phyloP scores from a whole-genome alignment of 2,329 filamentous ascomycete species.

The Xylaria sp. region DNA sequence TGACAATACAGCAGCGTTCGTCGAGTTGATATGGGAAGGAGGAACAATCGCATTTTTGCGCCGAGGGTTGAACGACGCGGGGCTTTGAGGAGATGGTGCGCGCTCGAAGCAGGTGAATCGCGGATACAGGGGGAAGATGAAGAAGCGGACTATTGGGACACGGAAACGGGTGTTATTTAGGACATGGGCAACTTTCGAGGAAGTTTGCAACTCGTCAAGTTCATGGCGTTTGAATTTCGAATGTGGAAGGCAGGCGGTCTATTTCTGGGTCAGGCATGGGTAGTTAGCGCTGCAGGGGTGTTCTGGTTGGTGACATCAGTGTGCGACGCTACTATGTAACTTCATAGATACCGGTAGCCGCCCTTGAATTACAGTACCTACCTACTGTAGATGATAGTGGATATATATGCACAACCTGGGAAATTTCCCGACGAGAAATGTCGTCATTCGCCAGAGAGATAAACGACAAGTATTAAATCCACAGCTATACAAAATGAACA shows the following conservation, averaged over 20 bases:
- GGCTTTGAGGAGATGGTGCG: not conserved
- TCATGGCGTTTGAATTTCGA: not conserved
- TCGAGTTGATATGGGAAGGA: slow-evolving; percentile 90
- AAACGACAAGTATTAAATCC: too few relatives aligned
- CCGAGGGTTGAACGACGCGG: slow-evolving; percentile 2
- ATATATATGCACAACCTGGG: too few relatives aligned
- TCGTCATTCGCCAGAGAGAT: too few relatives aligned
- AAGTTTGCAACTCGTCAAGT: not conserved
- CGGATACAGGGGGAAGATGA: not conserved
- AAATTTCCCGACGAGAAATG: too few relatives aligned
- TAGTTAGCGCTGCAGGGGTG: slow-evolving; percentile 9
- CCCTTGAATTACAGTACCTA: too few relatives aligned
- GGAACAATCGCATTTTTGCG: slow-evolving; percentile 81
- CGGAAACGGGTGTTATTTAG: slow-evolving; percentile 4
- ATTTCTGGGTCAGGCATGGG: too few relatives aligned
- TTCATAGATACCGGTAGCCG: too few relatives aligned
- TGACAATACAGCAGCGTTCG: slow-evolving; percentile 93
- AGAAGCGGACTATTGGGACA: not conserved
- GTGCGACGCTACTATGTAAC: not conserved
- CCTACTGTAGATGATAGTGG: too few relatives aligned
- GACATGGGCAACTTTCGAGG: slow-evolving; percentile 2
- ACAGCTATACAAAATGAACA: too few relatives aligned
- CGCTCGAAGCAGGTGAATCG: not conserved
- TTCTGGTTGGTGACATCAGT: slow-evolving; percentile 10
- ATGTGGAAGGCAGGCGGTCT: slow-evolving; percentile 2